A percentile compares a stretch with the other conserved stretches of the same genome.
Conservation (phyloP, 768 basidiomycete species). For the Boletus speciosus region DNA sequence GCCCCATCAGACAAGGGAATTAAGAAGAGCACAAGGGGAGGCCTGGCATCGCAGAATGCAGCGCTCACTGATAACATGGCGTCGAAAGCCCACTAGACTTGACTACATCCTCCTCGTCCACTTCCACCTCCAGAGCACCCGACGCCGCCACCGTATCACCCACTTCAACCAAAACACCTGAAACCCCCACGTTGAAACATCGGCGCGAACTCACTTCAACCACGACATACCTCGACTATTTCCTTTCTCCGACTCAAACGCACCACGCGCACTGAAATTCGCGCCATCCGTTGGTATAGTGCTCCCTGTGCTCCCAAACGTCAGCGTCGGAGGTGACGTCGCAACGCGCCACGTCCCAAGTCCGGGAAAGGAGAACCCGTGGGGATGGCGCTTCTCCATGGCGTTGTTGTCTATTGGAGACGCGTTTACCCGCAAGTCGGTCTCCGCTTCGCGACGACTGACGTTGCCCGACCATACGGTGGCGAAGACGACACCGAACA, state of each 20-base stretch:
- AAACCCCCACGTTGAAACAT: neutral
- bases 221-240: constrained; percentile 1
- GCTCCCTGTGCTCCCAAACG: constrained; percentile 1
- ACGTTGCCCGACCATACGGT: constrained; percentile 28
- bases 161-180: neutral
- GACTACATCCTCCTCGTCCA: neutral
- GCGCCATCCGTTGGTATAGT: neutral
- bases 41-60: neutral
- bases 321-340: neutral
- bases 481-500: constrained; percentile 33
- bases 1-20: too few relatives aligned
- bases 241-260: neutral
- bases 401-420: neutral
- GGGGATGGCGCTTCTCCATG: neutral
- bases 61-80: neutral
- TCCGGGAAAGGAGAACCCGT: constrained; percentile 7
- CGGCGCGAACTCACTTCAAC: neutral
- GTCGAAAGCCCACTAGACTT: neutral
- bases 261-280: neutral
- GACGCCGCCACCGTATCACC: neutral
- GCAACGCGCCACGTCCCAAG: constrained; percentile 22
- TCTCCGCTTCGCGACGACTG: neutral
- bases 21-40: neutral
- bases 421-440: neutral
- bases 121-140: neutral